Evolutionary conservation across 345 rosid genomes (phyloP).

Genomic region (Camelina hispida): DNA sequence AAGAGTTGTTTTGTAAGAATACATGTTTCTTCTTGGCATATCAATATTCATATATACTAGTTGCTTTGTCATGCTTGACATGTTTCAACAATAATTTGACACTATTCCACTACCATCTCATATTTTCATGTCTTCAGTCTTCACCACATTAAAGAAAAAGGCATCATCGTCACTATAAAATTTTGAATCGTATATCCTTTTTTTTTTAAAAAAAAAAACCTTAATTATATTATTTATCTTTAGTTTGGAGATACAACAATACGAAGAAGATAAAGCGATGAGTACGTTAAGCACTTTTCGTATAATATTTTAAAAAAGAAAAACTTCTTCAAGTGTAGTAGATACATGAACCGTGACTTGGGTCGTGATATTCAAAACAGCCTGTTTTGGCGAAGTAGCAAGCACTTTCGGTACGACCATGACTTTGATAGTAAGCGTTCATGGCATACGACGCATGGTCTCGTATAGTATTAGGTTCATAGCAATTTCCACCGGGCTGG

Average conservation of each 20-base stretch:
- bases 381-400: neutral
- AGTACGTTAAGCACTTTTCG: neutral
- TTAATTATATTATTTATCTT: neutral
- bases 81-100: neutral
- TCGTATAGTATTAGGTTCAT: conserved; percentile 59
- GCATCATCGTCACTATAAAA: too few relatives aligned
- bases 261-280: neutral
- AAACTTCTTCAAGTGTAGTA: neutral
- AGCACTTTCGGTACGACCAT: conserved; percentile 12
- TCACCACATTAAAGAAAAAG: neutral
- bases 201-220: too few relatives aligned
- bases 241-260: neutral
- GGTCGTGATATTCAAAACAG: neutral
- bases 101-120: neutral
- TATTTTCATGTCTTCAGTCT: neutral
- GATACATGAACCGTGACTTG: conserved; percentile 28
- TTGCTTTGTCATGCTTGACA: neutral
- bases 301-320: neutral
- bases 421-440: conserved; percentile 68
- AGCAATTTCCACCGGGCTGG: conserved; percentile 71
- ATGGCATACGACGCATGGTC: conserved; percentile 79
- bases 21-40: neutral
- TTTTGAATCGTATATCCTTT: too few relatives aligned
- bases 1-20: neutral
- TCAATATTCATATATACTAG: neutral